phyloP scores from a whole-genome alignment of 352 stramenopile species.

The Globisporangium echinulatum region DNA sequence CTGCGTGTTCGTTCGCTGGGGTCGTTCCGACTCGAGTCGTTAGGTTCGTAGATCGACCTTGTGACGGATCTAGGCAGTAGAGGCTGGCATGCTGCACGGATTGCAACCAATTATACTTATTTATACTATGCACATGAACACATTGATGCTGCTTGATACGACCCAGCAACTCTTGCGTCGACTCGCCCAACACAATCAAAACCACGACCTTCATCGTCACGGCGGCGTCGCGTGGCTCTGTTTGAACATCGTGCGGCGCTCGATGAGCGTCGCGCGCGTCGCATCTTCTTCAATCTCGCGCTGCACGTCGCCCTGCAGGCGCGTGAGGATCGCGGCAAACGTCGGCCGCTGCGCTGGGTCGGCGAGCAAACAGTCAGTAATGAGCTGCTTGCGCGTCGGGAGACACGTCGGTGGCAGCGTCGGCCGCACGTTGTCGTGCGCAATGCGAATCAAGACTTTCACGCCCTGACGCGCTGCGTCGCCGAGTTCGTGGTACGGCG shows the following conservation, averaged over 20 bases:
- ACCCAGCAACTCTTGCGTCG: no score
- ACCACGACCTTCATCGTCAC: no score
- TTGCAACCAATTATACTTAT: no score
- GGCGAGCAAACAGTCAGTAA: conserved; percentile 67
- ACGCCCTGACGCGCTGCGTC: conserved; percentile 14
- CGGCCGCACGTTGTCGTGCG: conserved; percentile 61
- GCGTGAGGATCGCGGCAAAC: conserved; percentile 65
- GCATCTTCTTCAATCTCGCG: conserved; percentile 68
- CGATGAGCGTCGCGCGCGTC: conserved; percentile 17
- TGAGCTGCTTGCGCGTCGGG: conserved; percentile 50
- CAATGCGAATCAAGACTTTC: conserved; percentile 78
- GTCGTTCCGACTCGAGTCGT: no score
- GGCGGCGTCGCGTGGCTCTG: conserved; percentile 2
- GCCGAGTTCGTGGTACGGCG: conserved; percentile 68
- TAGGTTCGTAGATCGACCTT: no score
- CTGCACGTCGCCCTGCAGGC: conserved; percentile 72
- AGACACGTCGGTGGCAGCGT: conserved; percentile 61
- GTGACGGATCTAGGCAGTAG: no score
- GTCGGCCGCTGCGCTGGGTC: conserved; percentile 47
- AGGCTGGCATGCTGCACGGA: no score
- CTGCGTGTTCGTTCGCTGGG: not conserved
- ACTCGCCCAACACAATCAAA: no score
- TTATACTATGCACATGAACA: no score
- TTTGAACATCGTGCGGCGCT: conserved; percentile 20
- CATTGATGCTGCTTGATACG: no score